Percentiles rank a stretch among this genome's conserved stretches.
These are phyloP conservation scores for Malus hybrid DNA, from an alignment of 331 rosid species.

Conservation along the genomic window DNA sequence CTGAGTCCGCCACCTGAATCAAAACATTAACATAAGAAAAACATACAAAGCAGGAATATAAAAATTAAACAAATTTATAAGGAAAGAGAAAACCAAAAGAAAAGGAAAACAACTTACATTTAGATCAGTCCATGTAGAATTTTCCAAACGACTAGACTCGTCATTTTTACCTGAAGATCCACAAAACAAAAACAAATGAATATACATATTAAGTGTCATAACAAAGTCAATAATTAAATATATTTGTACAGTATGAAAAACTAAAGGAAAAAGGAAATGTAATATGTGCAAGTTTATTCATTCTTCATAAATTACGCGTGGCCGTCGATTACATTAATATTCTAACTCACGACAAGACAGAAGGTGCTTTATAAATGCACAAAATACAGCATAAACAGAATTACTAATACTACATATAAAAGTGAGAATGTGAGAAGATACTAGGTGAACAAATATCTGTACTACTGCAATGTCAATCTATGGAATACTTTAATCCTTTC, in stretches of 20 bases:
- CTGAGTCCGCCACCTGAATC: constrained; percentile 44
- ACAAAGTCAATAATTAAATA: background rate
- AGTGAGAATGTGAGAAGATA: background rate
- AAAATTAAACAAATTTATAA: background rate
- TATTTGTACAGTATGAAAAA: background rate
- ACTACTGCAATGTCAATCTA: background rate
- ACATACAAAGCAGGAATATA: background rate
- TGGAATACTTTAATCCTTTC: background rate
- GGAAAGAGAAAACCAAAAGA: background rate
- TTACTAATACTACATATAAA: background rate
- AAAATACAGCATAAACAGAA: background rate
- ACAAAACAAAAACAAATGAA: background rate
- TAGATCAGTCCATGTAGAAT: constrained; percentile 36
- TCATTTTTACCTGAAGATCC: constrained; percentile 36
- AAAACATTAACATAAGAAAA: background rate
- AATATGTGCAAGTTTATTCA: background rate
- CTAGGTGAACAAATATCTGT: background rate
- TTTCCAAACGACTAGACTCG: constrained; percentile 35
- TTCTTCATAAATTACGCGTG: background rate
- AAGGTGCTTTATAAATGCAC: background rate
- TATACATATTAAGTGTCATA: background rate
- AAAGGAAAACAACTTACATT: constrained; percentile 15
- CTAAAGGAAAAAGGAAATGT: background rate
- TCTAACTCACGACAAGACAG: background rate
- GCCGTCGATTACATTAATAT: background rate